These are phyloP conservation scores for Dictyostelium firmibasis DNA, from an alignment of 78 protist species.

Conservation along the genomic window DNA sequence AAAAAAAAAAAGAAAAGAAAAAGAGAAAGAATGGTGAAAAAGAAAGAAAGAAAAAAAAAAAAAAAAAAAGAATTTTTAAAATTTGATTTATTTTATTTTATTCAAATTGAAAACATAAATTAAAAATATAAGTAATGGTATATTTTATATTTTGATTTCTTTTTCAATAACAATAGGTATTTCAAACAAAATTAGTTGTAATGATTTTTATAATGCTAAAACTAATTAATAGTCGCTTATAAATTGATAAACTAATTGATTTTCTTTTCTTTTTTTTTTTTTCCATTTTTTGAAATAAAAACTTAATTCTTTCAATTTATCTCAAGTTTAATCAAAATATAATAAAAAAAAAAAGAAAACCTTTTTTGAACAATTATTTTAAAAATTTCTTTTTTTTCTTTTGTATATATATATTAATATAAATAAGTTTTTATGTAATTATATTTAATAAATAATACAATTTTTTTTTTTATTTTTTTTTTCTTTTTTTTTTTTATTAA, in stretches of 20 bases:
- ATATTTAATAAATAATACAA: neutral
- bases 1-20: no score
- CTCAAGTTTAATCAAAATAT: neutral
- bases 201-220: neutral
- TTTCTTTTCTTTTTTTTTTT: neutral
- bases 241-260: slow-evolving; percentile 4
- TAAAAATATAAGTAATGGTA: neutral
- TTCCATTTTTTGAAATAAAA: neutral
- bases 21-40: no score
- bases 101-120: neutral
- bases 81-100: neutral
- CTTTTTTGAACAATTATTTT: no score
- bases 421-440: no score
- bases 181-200: neutral
- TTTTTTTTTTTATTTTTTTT: no score
- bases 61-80: neutral
- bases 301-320: no score
- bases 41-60: no score
- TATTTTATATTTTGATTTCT: neutral
- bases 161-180: neutral
- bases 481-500: neutral
- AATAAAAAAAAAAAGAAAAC: neutral
- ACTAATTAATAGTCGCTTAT: slow-evolving; percentile 11
- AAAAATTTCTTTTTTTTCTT: no score
- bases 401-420: no score